Evolutionary conservation across 805 yeast genomes (phyloP).

Genomic region (Metschnikowia lochheadii): DNA sequence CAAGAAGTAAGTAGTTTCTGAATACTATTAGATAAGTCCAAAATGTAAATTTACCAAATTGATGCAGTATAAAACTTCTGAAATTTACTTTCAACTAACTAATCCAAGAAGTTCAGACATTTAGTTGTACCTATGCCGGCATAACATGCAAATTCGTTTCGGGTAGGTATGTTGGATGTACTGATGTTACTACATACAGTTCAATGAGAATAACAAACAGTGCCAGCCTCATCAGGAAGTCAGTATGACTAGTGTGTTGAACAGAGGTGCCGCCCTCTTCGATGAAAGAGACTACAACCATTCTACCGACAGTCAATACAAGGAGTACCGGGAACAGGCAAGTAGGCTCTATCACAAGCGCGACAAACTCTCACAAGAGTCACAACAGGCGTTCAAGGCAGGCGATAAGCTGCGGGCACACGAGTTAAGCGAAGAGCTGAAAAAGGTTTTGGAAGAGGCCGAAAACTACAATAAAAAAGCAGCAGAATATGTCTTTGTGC

Average conservation of each 20-base stretch:
- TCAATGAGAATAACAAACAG: neutral
- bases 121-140: no score
- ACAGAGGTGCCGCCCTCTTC: slow-evolving; percentile 13
- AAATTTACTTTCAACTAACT: no score
- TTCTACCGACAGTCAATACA: slow-evolving; percentile 63
- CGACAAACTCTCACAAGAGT: slow-evolving; percentile 53
- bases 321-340: slow-evolving; percentile 61
- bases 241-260: slow-evolving; percentile 11
- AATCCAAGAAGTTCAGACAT: no score
- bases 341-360: slow-evolving; percentile 58
- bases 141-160: no score
- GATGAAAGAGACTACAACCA: slow-evolving; percentile 61
- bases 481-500: slow-evolving; percentile 83
- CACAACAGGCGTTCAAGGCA: slow-evolving; percentile 69
- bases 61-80: neutral
- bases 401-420: slow-evolving; percentile 78
- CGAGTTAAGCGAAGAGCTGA: slow-evolving; percentile 65
- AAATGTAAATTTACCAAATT: neutral
- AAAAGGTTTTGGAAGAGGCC: slow-evolving; percentile 54
- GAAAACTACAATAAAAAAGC: slow-evolving; percentile 74
- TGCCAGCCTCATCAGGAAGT: neutral
- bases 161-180: neutral
- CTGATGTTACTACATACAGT: neutral
- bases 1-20: slow-evolving; percentile 15
- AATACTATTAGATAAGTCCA: neutral